Percentiles rank a stretch among this genome's conserved stretches.
Evolutionary conservation across 2,329 filamentous ascomycete genomes (phyloP).

Genomic region (Hypomyces perniciosus): DNA sequence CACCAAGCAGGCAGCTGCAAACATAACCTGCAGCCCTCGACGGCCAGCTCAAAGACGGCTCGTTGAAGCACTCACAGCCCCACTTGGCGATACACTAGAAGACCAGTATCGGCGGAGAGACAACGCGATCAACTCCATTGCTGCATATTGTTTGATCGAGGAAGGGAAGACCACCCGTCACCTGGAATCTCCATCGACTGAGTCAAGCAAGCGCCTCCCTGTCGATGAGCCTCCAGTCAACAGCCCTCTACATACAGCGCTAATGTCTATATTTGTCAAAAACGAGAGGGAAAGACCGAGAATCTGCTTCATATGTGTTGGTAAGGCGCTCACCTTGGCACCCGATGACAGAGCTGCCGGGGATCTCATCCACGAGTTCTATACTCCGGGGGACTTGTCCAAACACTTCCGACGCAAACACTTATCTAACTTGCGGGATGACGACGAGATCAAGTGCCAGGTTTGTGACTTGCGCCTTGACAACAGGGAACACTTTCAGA

Average conservation of each 20-base stretch:
- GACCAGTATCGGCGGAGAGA: constrained; percentile 13
- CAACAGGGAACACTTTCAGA: too few relatives aligned
- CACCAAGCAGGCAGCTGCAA: constrained; percentile 7
- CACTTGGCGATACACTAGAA: constrained; percentile 7
- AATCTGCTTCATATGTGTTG: constrained; percentile 15
- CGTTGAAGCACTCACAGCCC: constrained; percentile 12
- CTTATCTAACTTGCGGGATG: constrained; percentile 5
- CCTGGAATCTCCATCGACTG: neutral
- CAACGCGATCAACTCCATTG: constrained; percentile 11
- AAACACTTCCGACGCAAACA: constrained; percentile 14
- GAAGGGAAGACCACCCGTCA: constrained; percentile 6
- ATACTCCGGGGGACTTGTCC: constrained; percentile 11
- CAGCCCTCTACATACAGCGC: constrained; percentile 6
- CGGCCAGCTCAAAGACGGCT: constrained; percentile 15
- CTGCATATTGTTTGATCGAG: constrained; percentile 11
- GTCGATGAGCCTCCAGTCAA: neutral
- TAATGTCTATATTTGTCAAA: constrained; percentile 11
- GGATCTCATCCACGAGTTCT: constrained; percentile 10
- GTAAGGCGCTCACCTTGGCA: constrained; percentile 3
- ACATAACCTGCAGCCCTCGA: constrained; percentile 2
- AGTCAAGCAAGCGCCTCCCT: neutral
- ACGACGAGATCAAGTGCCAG: neutral
- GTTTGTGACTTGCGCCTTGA: too few relatives aligned
- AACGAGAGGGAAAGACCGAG: constrained; percentile 8
- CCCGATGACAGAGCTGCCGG: neutral